These are phyloP conservation scores for Russula brevipes DNA, from an alignment of 768 basidiomycete genomes.

Conservation along the genomic window DNA sequence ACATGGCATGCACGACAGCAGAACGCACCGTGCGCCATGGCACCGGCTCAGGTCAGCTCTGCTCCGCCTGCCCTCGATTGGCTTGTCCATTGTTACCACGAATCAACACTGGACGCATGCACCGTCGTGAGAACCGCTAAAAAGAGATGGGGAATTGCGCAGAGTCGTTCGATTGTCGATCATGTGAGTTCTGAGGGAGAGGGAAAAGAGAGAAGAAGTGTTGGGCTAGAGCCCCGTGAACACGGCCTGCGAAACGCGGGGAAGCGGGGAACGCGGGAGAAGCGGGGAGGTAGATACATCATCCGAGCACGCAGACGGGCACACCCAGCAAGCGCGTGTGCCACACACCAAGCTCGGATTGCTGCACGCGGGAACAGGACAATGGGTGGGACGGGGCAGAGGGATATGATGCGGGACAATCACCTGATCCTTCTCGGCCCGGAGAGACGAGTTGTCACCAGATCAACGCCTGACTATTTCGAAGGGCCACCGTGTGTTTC, in stretches of 20 bases:
- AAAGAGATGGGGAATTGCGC: background rate
- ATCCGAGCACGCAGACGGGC: background rate
- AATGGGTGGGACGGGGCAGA: background rate
- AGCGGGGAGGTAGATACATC: conserved; percentile 1
- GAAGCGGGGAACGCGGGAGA: conserved; percentile 12
- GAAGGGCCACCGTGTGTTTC: background rate
- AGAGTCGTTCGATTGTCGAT: background rate
- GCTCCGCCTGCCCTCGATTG: background rate
- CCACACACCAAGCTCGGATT: background rate
- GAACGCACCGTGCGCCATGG: background rate
- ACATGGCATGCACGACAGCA: background rate
- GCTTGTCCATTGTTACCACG: too few species aligned
- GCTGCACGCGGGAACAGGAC: background rate
- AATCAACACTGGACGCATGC: background rate
- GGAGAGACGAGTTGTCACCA: background rate
- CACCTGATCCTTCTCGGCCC: conserved; percentile 4
- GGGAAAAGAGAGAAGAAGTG: background rate
- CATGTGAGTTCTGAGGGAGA: background rate
- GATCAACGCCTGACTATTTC: background rate
- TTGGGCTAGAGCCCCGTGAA: background rate
- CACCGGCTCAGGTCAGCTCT: background rate
- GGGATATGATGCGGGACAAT: background rate
- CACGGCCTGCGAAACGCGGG: conserved; percentile 3
- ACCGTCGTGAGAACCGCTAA: conserved; percentile 8
- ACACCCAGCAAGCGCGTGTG: background rate